Conservation (phyloP, 2,329 filamentous ascomycete genomes). For the Verticillium klebahnii region DNA sequence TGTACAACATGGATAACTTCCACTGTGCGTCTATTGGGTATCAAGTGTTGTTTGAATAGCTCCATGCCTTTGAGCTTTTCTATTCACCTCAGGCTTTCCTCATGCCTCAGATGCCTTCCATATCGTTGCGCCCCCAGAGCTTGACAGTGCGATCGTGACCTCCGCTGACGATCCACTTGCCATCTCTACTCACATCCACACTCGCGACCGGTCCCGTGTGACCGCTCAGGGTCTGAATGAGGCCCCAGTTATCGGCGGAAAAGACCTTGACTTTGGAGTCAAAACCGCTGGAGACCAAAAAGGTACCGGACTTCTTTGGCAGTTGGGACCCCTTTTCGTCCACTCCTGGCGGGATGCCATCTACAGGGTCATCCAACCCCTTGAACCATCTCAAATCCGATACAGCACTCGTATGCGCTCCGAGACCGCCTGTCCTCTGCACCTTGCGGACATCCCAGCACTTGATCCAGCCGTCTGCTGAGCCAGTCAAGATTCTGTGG, state of each 20-base stretch:
- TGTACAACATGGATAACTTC: neutral
- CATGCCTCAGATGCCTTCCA: constrained; percentile 39
- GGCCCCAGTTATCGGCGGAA: constrained; percentile 91
- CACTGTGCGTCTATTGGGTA: constrained; percentile 2
- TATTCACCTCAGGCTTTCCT: neutral
- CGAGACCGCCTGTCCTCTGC: constrained; percentile 75
- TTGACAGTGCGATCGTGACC: constrained; percentile 95
- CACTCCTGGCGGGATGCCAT: constrained; percentile 53
- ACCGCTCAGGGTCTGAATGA: constrained; percentile 81
- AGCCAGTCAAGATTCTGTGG: constrained; percentile 86
- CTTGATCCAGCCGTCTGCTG: constrained; percentile 92
- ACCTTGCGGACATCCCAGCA: constrained; percentile 97
- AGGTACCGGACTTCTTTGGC: constrained; percentile 85
- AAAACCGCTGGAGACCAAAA: constrained; percentile 86
- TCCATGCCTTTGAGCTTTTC: neutral
- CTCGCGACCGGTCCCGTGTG: constrained; percentile 91
- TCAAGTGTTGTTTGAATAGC: neutral
- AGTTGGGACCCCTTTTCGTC: constrained; percentile 61
- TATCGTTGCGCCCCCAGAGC: constrained; percentile 86
- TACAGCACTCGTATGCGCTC: constrained; percentile 86
- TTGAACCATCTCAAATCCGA: constrained; percentile 94
- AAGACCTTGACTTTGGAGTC: constrained; percentile 95
- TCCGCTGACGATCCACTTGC: constrained; percentile 88
- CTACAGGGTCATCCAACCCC: constrained; percentile 69
- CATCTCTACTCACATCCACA: constrained; percentile 81